These are phyloP conservation scores for Mycena rebaudengoi DNA, from an alignment of 768 basidiomycete species.

Conservation along the genomic window DNA sequence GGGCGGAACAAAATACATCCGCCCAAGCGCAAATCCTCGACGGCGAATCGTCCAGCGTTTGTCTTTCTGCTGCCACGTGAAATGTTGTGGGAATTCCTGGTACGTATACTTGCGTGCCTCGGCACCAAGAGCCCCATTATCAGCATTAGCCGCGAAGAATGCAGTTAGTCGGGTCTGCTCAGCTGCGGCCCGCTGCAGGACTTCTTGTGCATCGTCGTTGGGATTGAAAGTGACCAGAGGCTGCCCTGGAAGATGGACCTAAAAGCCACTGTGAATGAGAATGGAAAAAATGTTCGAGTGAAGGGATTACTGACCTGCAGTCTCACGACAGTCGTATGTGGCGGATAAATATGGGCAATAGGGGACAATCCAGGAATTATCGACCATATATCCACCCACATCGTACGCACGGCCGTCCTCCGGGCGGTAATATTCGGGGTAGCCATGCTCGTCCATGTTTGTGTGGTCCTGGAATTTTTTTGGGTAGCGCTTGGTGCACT, in stretches of 20 bases:
- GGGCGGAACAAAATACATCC: background rate
- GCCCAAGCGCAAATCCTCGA: background rate
- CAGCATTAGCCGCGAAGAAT: background rate
- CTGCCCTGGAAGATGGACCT: constrained; percentile 6
- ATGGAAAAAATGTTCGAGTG: background rate
- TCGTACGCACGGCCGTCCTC: constrained; percentile 7
- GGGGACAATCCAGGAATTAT: constrained; percentile 35
- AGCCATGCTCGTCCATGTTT: constrained; percentile 12
- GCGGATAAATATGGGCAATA: constrained; percentile 27
- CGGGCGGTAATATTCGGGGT: constrained; percentile 11
- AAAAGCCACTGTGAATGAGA: background rate
- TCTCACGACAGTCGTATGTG: constrained; percentile 29
- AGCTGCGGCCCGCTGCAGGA: background rate
- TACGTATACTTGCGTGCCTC: background rate
- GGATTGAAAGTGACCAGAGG: background rate
- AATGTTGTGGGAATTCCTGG: background rate
- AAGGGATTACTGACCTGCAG: constrained; percentile 36
- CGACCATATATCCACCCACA: background rate
- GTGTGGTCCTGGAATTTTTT: constrained; percentile 14
- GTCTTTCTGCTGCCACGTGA: background rate
- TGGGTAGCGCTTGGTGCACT: constrained; percentile 19
- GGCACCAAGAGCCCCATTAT: background rate
- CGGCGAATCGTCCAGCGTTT: background rate
- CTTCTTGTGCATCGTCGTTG: background rate
- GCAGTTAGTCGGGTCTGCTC: background rate